Conservation (phyloP, 768 basidiomycete genomes). For the Mycena crocata region DNA sequence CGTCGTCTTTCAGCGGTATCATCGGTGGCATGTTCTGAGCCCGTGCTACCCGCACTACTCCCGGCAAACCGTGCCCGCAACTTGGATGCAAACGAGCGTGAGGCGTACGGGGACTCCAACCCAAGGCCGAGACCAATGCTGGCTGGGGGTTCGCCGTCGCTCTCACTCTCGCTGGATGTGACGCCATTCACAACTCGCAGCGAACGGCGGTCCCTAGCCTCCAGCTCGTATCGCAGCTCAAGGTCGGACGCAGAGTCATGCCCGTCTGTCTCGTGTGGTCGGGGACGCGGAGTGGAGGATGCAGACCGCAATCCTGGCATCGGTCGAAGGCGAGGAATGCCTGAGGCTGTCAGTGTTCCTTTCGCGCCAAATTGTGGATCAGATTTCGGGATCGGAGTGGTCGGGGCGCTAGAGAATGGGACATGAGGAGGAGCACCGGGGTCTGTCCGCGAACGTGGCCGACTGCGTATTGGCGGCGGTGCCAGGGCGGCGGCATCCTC, state of each 20-base stretch:
- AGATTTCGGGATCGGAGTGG: conserved; percentile 21
- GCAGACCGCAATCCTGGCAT: conserved; percentile 38
- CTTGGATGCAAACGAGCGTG: conserved; percentile 40
- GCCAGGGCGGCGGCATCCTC: not conserved
- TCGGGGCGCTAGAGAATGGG: not conserved
- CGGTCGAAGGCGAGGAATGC: conserved; percentile 49
- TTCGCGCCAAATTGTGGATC: not conserved
- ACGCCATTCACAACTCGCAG: conserved; percentile 31
- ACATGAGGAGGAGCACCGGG: conserved; percentile 39
- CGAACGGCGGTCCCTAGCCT: conserved; percentile 26
- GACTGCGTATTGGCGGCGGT: conserved; percentile 17
- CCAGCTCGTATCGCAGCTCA: conserved; percentile 34
- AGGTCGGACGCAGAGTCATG: conserved; percentile 60
- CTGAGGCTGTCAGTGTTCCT: conserved; percentile 35
- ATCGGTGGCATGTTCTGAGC: conserved; percentile 9
- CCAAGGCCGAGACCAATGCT: conserved; percentile 23
- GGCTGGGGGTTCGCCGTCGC: conserved; percentile 21
- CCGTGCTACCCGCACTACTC: not conserved
- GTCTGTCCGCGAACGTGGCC: conserved; percentile 52
- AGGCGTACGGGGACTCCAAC: conserved; percentile 46
- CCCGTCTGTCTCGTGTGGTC: not conserved
- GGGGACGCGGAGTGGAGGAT: conserved; percentile 35
- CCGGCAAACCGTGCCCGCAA: conserved; percentile 18
- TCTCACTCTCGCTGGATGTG: conserved; percentile 30
- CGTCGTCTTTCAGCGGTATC: conserved; percentile 36